Evolutionary conservation across 257 asterid species (phyloP), one percentile per base, ranked within the genome.

Genomic region (Forsythia suspensa): DNA sequence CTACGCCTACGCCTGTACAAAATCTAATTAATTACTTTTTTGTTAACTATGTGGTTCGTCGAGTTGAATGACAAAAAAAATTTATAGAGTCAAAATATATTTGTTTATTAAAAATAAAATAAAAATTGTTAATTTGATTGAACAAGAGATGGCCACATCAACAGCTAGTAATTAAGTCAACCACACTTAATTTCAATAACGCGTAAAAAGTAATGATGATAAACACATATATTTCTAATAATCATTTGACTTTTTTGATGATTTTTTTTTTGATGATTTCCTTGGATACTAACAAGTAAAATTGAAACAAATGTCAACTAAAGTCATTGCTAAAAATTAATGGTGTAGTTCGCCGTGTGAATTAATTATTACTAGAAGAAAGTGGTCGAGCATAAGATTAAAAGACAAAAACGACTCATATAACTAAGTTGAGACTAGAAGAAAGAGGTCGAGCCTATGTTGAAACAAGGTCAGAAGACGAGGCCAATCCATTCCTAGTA

Each of bases 161-260:
- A 16, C 24, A 52, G 21, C 24, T 18, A 3, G 29, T 18, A 7
- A 20, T 20, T 1, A 55, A 55, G 65, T 55, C 63, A 52, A 48
- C 18, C 59, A 48, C 59, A 48, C 2, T 0, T 13, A 46, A 46
- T 51, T 52, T 52, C 24, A 16, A 55, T 21, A 63, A 63, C 70
- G 70, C 37, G 70, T 63, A 21, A 21, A 57, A 11, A 83, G 76
- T 77, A 73, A 77, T 80, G 61, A 83, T 69, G 74, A 20, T 46
- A 69, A 73, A 72, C 72, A 74, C 51, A 44, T 67, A 41, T 37
- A 38, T 48, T 59, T 51, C 80, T 52, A 73, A 75, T 66, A 71
- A 66, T 70, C 74, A 37, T 75, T 29, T 80, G 13, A 52, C 48
- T 67, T 51, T 21, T 29, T 51, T 21, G 29, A 59, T 74, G 13